A percentile compares a stretch with the other conserved stretches of the same genome.
These are phyloP conservation scores for Ramaria sp. DNA, from an alignment of 768 basidiomycete species.

Conservation along the genomic window DNA sequence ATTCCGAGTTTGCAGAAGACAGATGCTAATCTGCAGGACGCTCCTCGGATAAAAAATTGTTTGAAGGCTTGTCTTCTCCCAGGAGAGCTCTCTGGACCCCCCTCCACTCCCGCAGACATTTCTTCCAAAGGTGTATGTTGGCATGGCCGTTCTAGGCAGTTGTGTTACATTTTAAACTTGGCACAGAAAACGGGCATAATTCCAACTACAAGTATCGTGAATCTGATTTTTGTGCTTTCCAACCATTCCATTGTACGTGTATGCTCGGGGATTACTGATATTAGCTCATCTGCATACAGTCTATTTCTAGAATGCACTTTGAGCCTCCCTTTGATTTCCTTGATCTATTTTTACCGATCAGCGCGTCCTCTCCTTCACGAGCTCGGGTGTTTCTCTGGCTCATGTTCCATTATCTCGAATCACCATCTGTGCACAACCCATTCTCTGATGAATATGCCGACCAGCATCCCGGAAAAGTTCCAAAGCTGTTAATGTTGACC, in stretches of 20 bases:
- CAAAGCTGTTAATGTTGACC: conserved; percentile 35
- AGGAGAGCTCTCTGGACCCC: conserved; percentile 38
- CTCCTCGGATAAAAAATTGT: conserved; percentile 67
- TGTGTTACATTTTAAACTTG: conserved; percentile 3
- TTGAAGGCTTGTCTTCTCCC: conserved; percentile 50
- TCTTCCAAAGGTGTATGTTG: conserved; percentile 39
- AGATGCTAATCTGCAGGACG: conserved; percentile 63
- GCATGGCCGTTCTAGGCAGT: conserved; percentile 4
- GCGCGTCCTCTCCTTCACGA: conserved; percentile 59
- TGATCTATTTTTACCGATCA: conserved; percentile 75
- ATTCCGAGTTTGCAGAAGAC: conserved; percentile 57
- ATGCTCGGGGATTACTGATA: conserved; percentile 2
- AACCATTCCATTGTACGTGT: conserved; percentile 57
- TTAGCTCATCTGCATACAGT: conserved; percentile 4
- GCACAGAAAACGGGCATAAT: conserved; percentile 39
- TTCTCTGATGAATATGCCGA: conserved; percentile 60
- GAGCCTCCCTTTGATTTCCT: conserved; percentile 44
- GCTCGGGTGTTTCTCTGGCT: conserved; percentile 78
- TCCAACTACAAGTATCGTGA: conserved; percentile 69
- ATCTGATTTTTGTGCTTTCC: conserved; percentile 63
- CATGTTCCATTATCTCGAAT: conserved; percentile 72
- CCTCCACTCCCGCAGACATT: conserved; percentile 48
- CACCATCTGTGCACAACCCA: conserved; percentile 46
- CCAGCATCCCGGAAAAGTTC: conserved; percentile 50
- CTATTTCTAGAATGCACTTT: conserved; percentile 26